These are phyloP conservation scores for Malus orientalis DNA, from an alignment of 306 rosid species.

Conservation along the genomic window DNA sequence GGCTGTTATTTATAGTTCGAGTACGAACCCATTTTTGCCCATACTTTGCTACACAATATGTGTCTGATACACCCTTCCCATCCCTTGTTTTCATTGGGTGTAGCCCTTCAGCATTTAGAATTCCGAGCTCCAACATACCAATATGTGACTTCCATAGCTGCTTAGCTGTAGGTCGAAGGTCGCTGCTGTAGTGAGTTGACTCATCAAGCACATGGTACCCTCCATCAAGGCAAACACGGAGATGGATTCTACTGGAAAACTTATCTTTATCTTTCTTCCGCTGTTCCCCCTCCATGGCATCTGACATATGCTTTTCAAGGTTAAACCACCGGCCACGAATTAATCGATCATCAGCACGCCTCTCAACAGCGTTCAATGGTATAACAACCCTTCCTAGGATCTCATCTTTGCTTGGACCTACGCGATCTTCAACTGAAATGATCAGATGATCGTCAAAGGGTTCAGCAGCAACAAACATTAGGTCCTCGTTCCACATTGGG, in stretches of 20 bases:
- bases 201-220: constrained; percentile 95
- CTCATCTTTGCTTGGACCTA: constrained; percentile 71
- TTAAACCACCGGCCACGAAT: constrained; percentile 48
- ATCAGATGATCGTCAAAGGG: constrained; percentile 78
- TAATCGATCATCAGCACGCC: constrained; percentile 54
- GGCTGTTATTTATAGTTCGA: constrained; percentile 58
- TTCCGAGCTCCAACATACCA: constrained; percentile 82
- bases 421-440: constrained; percentile 61
- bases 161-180: constrained; percentile 68
- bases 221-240: constrained; percentile 65
- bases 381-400: constrained; percentile 50
- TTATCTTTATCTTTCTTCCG: constrained; percentile 47
- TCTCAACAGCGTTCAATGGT: constrained; percentile 40
- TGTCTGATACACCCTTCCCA: constrained; percentile 58
- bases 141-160: constrained; percentile 71
- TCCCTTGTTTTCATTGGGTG: constrained; percentile 75
- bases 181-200: constrained; percentile 83
- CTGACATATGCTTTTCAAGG: constrained; percentile 57
- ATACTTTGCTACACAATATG: constrained; percentile 87
- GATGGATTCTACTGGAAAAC: constrained; percentile 62
- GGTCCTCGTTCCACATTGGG: constrained; percentile 65
- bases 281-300: constrained; percentile 54
- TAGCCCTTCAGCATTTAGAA: constrained; percentile 50
- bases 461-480: constrained; percentile 73
- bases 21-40: constrained; percentile 94